These are phyloP conservation scores for Colletotrichum sp. DNA, from an alignment of 2,329 filamentous ascomycete species.

Conservation along the genomic window DNA sequence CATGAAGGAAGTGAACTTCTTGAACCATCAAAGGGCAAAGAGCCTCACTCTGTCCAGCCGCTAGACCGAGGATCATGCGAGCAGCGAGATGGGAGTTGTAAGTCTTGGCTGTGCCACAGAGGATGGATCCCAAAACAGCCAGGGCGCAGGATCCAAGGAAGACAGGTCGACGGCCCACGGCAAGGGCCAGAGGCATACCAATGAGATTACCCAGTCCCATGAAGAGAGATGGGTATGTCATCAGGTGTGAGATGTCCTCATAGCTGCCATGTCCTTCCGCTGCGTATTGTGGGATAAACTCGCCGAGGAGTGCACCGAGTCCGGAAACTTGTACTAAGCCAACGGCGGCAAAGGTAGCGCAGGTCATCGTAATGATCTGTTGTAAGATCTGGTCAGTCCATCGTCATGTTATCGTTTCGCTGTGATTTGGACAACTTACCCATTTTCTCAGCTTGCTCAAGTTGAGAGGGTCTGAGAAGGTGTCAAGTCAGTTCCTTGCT, in stretches of 20 bases:
- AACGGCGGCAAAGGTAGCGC: not conserved
- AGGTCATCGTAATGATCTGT: not conserved
- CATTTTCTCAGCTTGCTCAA: constrained; percentile 1
- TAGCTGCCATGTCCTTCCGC: constrained; percentile 4
- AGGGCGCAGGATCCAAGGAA: constrained; percentile 32
- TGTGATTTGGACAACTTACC: not conserved
- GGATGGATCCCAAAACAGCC: constrained; percentile 29
- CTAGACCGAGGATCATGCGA: constrained; percentile 41
- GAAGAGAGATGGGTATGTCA: constrained; percentile 4
- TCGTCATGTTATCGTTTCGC: fast-evolving
- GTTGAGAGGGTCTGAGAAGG: not conserved
- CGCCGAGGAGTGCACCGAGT: constrained; percentile 1
- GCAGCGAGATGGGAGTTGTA: constrained; percentile 41
- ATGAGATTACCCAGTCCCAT: constrained; percentile 36
- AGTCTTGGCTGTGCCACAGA: constrained; percentile 30
- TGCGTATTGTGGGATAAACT: constrained; percentile 1
- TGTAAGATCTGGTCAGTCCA: not conserved
- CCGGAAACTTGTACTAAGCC: constrained; percentile 7
- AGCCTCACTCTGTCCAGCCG: constrained; percentile 46
- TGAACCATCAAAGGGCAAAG: constrained; percentile 44
- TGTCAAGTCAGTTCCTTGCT: not conserved
- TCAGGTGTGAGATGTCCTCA: constrained; percentile 2
- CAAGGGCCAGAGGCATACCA: constrained; percentile 38
- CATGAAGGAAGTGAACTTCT: constrained; percentile 49
- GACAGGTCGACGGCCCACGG: constrained; percentile 36